Conservation (phyloP, 768 basidiomycete species). For the Mrakia hoshinonis region DNA sequence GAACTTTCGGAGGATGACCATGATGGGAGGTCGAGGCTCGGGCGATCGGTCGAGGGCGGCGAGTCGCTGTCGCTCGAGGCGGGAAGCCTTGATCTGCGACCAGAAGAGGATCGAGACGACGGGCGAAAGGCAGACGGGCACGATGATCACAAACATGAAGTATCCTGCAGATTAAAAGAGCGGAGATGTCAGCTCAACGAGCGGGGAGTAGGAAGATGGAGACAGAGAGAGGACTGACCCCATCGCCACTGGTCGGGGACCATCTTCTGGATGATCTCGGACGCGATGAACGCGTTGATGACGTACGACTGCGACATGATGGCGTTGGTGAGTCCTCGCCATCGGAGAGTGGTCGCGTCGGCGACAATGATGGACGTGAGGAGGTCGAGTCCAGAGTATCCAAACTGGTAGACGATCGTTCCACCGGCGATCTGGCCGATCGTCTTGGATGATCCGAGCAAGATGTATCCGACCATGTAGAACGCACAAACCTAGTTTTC, state of each 20-base stretch:
- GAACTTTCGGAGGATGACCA: conserved; percentile 4
- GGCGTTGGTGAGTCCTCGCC: conserved; percentile 37
- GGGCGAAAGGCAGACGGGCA: conserved; percentile 39
- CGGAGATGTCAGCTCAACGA: not conserved
- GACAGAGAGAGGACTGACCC: not conserved
- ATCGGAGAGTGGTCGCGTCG: conserved; percentile 44
- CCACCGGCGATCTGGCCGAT: conserved; percentile 38
- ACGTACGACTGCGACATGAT: conserved; percentile 19
- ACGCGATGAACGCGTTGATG: conserved; percentile 18
- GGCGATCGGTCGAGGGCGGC: conserved; percentile 4
- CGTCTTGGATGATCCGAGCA: conserved; percentile 35
- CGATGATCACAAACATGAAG: conserved; percentile 32
- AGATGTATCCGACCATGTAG: conserved; percentile 42
- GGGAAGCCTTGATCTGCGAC: conserved; percentile 39
- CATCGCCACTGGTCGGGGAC: conserved; percentile 35
- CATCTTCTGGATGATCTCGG: conserved; percentile 39
- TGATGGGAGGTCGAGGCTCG: not conserved
- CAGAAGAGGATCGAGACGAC: conserved; percentile 40
- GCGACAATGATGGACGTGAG: conserved; percentile 34
- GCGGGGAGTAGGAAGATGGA: not conserved
- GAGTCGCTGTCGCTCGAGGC: conserved; percentile 27
- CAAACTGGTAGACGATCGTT: conserved; percentile 47
- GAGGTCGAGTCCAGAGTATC: conserved; percentile 34
- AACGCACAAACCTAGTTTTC: not conserved
- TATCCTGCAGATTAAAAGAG: conserved; percentile 32